Conservation (phyloP, 1,284 basidiomycete genomes). For the Apiotrichum mycotoxinovorans region DNA sequence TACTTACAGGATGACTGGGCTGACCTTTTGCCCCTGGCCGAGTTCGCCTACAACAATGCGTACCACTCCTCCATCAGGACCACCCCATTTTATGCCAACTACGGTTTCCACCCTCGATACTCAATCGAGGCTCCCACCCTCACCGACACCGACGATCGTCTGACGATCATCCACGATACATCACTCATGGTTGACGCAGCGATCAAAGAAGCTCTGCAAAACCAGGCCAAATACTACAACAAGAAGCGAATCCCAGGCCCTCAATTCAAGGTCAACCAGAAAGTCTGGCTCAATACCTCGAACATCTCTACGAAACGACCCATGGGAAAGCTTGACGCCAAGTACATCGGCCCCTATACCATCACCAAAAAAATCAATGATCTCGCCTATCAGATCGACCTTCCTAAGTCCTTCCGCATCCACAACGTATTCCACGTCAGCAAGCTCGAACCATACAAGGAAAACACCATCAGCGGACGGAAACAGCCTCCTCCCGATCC, state of each 20-base stretch:
- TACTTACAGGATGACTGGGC: constrained; percentile 54
- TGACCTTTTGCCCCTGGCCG: constrained; percentile 50
- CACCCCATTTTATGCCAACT: constrained; percentile 53
- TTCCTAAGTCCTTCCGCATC: constrained; percentile 41
- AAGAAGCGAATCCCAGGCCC: neutral
- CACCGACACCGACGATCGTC: neutral
- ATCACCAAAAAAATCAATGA: constrained; percentile 6
- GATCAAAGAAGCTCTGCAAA: neutral
- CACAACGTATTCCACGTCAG: constrained; percentile 53
- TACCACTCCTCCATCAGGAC: constrained; percentile 38
- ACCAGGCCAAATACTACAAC: neutral
- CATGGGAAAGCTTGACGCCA: constrained; percentile 49
- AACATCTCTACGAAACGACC: constrained; percentile 48
- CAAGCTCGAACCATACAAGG: constrained; percentile 31
- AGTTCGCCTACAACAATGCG: constrained; percentile 56
- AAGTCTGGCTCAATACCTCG: constrained; percentile 47
- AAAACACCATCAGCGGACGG: constrained; percentile 49
- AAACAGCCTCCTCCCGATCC: constrained; percentile 34
- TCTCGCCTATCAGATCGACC: constrained; percentile 33
- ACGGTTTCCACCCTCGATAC: constrained; percentile 45
- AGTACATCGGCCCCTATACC: constrained; percentile 48
- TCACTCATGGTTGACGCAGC: too few relatives aligned
- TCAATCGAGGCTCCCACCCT: neutral
- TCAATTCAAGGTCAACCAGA: constrained; percentile 29
- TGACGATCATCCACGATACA: too few relatives aligned